Conservation (phyloP, 192 early-diverging fungal genomes). For the Coemansia sp. region DNA sequence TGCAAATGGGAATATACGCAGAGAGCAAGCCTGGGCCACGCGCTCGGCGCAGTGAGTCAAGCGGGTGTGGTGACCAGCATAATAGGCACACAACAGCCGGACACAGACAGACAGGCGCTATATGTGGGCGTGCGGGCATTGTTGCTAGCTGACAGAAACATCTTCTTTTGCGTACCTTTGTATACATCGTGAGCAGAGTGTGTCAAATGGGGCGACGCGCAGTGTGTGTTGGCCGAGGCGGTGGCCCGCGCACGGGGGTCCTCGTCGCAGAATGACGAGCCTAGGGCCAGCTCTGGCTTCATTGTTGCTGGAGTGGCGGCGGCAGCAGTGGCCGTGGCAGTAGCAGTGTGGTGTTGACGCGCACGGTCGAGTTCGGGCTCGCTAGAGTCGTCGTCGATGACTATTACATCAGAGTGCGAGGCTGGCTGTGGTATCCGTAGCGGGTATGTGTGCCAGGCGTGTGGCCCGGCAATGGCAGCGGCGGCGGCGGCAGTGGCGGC, state of each 20-base stretch:
- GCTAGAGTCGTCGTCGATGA: conserved; percentile 42
- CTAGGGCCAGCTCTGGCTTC: neutral
- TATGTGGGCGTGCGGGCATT: neutral
- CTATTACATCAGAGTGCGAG: conserved; percentile 29
- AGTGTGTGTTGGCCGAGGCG: conserved; percentile 11
- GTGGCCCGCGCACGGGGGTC: conserved; percentile 1
- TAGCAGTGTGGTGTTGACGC: conserved; percentile 1
- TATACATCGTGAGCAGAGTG: neutral
- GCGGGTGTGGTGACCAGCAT: neutral
- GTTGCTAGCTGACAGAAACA: neutral
- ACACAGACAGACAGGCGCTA: neutral
- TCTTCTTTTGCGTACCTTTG: conserved; percentile 13
- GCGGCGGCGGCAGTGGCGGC: conserved; percentile 3
- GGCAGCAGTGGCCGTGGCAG: conserved; percentile 4
- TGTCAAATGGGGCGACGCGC: conserved; percentile 15
- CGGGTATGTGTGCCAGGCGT: conserved; percentile 30
- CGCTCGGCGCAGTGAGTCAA: conserved; percentile 5
- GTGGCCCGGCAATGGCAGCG: conserved; percentile 24
- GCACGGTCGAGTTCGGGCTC: conserved; percentile 25
- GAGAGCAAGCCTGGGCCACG: conserved; percentile 9
- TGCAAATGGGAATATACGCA: conserved; percentile 5
- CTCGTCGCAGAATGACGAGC: neutral
- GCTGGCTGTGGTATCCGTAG: conserved; percentile 19
- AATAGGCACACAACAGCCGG: neutral
- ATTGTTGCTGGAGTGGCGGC: conserved; percentile 2